These are phyloP conservation scores for Vitis amurensis DNA, from an alignment of 164 flowering plant species.

Conservation along the genomic window DNA sequence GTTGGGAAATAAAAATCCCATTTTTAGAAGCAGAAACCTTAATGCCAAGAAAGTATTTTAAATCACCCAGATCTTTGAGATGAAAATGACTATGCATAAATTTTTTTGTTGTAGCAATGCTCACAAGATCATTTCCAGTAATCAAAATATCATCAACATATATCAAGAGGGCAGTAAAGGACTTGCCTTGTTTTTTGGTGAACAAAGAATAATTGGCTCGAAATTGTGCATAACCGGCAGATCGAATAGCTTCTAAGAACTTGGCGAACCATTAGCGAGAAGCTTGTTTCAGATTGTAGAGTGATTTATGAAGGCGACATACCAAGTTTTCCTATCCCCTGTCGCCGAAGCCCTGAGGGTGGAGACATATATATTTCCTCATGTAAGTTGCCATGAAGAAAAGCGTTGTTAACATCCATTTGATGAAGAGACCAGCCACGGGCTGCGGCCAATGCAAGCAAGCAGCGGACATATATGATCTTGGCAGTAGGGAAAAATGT, in stretches of 20 bases:
- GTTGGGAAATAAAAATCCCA: slow-evolving; percentile 3
- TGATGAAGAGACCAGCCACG: slow-evolving; percentile 3
- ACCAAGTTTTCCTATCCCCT: not conserved
- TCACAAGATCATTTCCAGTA: not conserved
- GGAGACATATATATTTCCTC: not conserved
- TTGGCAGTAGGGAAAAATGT: not conserved
- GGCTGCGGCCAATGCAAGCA: not conserved
- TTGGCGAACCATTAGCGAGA: not conserved
- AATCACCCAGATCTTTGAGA: not conserved
- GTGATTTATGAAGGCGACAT: not conserved
- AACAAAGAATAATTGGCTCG: not conserved
- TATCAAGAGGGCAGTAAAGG: not conserved
- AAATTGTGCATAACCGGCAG: not conserved
- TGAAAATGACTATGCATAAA: not conserved
- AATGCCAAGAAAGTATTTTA: not conserved
- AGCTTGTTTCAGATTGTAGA: not conserved
- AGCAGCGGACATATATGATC: not conserved
- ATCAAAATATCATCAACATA: too few relatives aligned
- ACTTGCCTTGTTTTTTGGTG: not conserved
- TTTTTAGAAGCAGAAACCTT: not conserved
- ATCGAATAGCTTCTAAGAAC: not conserved
- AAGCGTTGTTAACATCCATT: not conserved
- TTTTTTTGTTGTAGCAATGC: not conserved
- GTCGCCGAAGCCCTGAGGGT: not conserved
- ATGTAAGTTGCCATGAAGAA: not conserved